phyloP scores from a whole-genome alignment of 441 rosid genomes.

The Erysimum cheiri region DNA sequence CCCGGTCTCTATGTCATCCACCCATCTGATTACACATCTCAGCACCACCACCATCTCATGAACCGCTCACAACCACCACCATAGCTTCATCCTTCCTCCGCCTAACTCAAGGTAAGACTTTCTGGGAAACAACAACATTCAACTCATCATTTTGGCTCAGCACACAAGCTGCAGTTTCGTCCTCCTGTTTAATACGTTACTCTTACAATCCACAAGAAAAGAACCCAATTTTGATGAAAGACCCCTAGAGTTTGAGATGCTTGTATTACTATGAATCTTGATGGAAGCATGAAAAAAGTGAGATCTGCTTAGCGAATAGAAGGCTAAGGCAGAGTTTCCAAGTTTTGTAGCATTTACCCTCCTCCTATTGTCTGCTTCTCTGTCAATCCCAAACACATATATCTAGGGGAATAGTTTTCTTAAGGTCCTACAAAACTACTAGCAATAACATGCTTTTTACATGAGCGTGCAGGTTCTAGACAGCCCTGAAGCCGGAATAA shows the following conservation, averaged over 20 bases:
- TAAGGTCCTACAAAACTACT: constrained; percentile 2
- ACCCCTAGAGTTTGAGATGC: constrained; percentile 4
- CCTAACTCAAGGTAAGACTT: constrained; percentile 35
- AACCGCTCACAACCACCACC: constrained; percentile 45
- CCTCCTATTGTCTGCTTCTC: constrained; percentile 6
- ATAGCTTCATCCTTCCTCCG: constrained; percentile 22
- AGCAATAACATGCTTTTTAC: not conserved
- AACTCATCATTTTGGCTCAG: constrained; percentile 7
- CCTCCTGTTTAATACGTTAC: constrained; percentile 1
- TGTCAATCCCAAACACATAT: not conserved
- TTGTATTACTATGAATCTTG: constrained; percentile 14
- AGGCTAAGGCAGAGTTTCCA: constrained; percentile 19
- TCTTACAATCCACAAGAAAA: constrained; percentile 7
- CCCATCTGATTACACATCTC: constrained; percentile 38
- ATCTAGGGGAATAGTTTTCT: not conserved
- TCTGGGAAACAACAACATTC: constrained; percentile 15
- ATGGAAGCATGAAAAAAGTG: constrained; percentile 24
- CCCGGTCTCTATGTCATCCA: constrained; percentile 52
- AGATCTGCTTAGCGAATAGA: constrained; percentile 1
- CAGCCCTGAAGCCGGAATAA: constrained; percentile 23
- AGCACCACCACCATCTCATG: constrained; percentile 31
- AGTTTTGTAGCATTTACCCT: constrained; percentile 10
- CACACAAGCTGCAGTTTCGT: constrained; percentile 26
- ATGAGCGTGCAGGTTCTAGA: constrained; percentile 37
- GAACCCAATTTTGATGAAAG: constrained; percentile 1